Percentiles rank a stretch among this genome's conserved stretches.
These are phyloP conservation scores for Bipolaris sorokiniana DNA, from an alignment of 2,329 filamentous ascomycete genomes.

Conservation along the genomic window DNA sequence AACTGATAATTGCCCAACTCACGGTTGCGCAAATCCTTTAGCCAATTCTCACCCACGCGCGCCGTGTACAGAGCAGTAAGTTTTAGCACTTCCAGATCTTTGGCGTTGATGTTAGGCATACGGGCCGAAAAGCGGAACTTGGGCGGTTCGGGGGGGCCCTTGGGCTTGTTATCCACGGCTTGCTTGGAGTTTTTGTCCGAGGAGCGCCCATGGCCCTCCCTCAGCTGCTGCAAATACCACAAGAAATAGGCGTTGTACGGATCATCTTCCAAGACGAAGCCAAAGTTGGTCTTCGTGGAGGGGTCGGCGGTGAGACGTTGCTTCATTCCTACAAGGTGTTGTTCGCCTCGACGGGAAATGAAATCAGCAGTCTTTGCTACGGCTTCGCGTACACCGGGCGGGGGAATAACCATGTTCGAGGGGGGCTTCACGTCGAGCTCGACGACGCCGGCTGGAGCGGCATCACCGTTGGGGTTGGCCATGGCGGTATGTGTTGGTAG, in stretches of 20 bases:
- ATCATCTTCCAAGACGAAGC: slow-evolving; percentile 80
- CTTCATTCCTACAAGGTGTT: slow-evolving; percentile 83
- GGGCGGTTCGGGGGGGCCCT: slow-evolving; percentile 82
- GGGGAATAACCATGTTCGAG: slow-evolving; percentile 82
- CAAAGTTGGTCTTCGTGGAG: slow-evolving; percentile 77
- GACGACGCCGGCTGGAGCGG: slow-evolving; percentile 12
- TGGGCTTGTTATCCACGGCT: slow-evolving; percentile 66
- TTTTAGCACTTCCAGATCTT: slow-evolving; percentile 76
- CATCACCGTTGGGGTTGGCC: slow-evolving; percentile 39
- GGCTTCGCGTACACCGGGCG: slow-evolving; percentile 78
- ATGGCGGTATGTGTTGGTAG: slow-evolving; percentile 23
- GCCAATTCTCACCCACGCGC: slow-evolving; percentile 88
- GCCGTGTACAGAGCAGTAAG: slow-evolving; percentile 91
- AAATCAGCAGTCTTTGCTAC: slow-evolving; percentile 96
- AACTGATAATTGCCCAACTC: slow-evolving; percentile 94
- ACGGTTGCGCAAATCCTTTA: slow-evolving; percentile 86
- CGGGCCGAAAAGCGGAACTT: slow-evolving; percentile 93
- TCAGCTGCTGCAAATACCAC: slow-evolving; percentile 89
- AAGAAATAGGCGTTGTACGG: slow-evolving; percentile 86
- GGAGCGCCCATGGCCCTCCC: slow-evolving; percentile 75
- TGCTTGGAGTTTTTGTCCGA: slow-evolving; percentile 20
- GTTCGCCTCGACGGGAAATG: slow-evolving; percentile 69
- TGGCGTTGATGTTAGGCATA: slow-evolving; percentile 96
- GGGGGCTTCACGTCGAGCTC: slow-evolving; percentile 67
- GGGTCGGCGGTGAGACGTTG: slow-evolving; percentile 82